A percentile compares a stretch with the other conserved stretches of the same genome.
These are phyloP conservation scores for Cucurbitaria berberidis DNA, from an alignment of 2,329 filamentous ascomycete species.

Conservation along the genomic window DNA sequence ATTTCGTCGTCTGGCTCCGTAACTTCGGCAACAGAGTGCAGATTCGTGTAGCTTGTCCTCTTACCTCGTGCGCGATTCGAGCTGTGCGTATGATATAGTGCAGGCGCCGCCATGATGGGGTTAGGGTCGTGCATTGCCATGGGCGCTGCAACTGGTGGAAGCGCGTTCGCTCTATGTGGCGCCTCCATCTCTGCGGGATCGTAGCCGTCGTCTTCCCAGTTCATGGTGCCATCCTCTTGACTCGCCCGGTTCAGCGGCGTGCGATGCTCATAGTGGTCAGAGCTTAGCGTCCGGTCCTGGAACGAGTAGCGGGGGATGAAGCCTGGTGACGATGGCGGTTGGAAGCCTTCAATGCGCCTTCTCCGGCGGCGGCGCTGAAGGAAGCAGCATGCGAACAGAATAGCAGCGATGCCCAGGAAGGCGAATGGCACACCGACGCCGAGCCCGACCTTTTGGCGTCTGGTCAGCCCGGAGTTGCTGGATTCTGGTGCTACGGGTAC, in stretches of 20 bases:
- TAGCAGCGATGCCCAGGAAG: constrained; percentile 58
- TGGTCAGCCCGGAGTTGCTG: constrained; percentile 27
- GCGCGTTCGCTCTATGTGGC: constrained; percentile 5
- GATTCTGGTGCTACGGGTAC: constrained; percentile 24
- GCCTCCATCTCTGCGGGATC: constrained; percentile 16
- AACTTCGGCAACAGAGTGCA: constrained; percentile 43
- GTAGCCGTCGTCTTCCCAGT: constrained; percentile 42
- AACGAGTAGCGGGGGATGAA: constrained; percentile 47
- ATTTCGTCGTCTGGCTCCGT: constrained; percentile 36
- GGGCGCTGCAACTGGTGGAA: constrained; percentile 10
- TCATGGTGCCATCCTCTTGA: constrained; percentile 20
- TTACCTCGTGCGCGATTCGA: constrained; percentile 43
- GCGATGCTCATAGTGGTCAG: constrained; percentile 30
- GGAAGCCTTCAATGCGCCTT: constrained; percentile 28
- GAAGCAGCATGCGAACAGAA: constrained; percentile 34
- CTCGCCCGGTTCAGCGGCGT: constrained; percentile 25
- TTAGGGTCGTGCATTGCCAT: constrained; percentile 23
- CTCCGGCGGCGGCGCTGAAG: constrained; percentile 33
- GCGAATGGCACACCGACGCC: constrained; percentile 60
- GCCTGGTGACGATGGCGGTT: constrained; percentile 43
- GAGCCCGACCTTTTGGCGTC: constrained; percentile 40
- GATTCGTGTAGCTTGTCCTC: constrained; percentile 39
- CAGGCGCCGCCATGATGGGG: constrained; percentile 35
- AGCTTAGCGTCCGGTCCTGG: constrained; percentile 29
- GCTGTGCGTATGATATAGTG: constrained; percentile 41